Evolutionary conservation across 2,329 filamentous ascomycete species (phyloP).

Genomic region (Trichoderma oligosporum): DNA sequence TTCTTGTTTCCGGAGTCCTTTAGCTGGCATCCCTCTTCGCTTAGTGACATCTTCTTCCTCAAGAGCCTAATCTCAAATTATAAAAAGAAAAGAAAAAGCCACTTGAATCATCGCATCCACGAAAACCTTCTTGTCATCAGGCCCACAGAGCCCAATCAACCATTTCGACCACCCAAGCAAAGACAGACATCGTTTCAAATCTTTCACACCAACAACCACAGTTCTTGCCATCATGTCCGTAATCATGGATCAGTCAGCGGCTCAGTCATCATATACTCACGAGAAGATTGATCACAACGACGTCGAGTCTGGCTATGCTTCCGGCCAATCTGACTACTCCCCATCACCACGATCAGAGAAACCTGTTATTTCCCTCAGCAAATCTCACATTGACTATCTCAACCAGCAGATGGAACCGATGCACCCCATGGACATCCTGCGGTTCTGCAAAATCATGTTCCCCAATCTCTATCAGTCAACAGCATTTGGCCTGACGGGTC

Average conservation of each 20-base stretch:
- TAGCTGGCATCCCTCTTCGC: neutral
- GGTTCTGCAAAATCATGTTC: constrained; percentile 87
- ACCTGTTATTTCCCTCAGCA: constrained; percentile 79
- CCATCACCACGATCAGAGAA: constrained; percentile 33
- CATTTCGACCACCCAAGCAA: neutral
- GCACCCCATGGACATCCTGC: constrained; percentile 84
- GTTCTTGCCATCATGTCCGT: constrained; percentile 30
- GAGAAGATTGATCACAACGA: constrained; percentile 44
- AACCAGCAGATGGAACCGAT: constrained; percentile 86
- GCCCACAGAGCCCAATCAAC: neutral
- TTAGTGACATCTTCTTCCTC: neutral
- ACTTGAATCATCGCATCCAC: neutral
- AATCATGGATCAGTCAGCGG: constrained; percentile 38
- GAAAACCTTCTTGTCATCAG: neutral
- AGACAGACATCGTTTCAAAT: neutral
- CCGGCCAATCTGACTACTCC: constrained; percentile 42
- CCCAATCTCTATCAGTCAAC: constrained; percentile 86
- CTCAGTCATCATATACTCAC: constrained; percentile 38
- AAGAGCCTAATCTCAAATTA: neutral
- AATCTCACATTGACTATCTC: constrained; percentile 82
- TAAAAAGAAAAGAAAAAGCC: neutral
- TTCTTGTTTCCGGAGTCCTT: neutral
- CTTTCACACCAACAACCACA: neutral
- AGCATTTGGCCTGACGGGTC: constrained; percentile 75
- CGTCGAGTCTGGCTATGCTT: constrained; percentile 81